These are phyloP conservation scores for Nicotiana tabacum DNA, from an alignment of 257 asterid genomes.

Conservation along the genomic window DNA sequence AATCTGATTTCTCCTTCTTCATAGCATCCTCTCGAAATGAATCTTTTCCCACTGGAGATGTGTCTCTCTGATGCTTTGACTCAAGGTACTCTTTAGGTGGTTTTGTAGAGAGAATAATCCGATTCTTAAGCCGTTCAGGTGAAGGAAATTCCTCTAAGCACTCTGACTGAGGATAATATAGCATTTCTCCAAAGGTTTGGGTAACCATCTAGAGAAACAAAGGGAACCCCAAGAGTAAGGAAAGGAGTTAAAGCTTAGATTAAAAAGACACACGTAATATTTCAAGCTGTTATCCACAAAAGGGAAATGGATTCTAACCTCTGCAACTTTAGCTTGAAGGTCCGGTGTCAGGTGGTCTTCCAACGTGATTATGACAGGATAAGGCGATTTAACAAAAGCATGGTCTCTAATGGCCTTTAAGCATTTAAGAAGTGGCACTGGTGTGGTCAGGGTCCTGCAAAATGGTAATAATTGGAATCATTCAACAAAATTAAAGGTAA, in stretches of 20 bases:
- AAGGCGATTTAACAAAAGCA: slow-evolving; percentile 74
- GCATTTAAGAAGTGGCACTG: slow-evolving; percentile 70
- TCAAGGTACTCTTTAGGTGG: slow-evolving; percentile 91
- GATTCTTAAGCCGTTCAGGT: slow-evolving; percentile 64
- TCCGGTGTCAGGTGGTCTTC: slow-evolving; percentile 92
- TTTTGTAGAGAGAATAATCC: slow-evolving; percentile 78
- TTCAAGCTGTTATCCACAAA: neutral
- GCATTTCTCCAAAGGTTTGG: slow-evolving; percentile 79
- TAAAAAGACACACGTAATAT: neutral
- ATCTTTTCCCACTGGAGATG: slow-evolving; percentile 41
- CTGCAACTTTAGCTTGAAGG: slow-evolving; percentile 92
- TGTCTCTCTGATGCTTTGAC: slow-evolving; percentile 28
- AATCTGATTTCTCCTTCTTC: slow-evolving; percentile 15
- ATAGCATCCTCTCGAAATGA: slow-evolving; percentile 49
- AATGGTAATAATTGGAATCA: slow-evolving; percentile 3
- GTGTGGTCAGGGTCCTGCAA: slow-evolving; percentile 86
- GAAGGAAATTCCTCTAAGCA: slow-evolving; percentile 74
- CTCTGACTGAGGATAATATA: slow-evolving; percentile 60
- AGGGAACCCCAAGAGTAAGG: neutral
- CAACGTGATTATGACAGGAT: slow-evolving; percentile 79
- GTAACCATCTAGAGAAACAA: slow-evolving; percentile 49
- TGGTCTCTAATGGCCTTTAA: slow-evolving; percentile 68
- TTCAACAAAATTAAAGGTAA: neutral
- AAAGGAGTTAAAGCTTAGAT: neutral
- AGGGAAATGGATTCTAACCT: slow-evolving; percentile 31